A percentile compares a stretch with the other conserved stretches of the same genome.
phyloP scores from a whole-genome alignment of 495 filamentous ascomycete species.

The Penicillium silybi region DNA sequence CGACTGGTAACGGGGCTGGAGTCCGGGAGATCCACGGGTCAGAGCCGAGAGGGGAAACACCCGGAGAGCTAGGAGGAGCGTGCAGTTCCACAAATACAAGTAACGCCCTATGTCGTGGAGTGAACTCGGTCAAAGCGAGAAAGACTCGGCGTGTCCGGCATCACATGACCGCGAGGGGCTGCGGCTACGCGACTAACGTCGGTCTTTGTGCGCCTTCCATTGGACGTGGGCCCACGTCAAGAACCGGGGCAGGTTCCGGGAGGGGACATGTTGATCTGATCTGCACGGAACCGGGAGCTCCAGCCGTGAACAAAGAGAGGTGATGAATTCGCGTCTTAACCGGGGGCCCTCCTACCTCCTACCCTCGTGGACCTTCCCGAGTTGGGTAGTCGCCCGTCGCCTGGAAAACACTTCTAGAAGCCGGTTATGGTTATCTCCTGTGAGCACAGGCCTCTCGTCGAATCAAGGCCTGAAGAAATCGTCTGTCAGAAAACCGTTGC shows the following conservation, averaged over 20 bases:
- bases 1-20: too few species aligned
- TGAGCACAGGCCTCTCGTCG: neutral
- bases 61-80: neutral
- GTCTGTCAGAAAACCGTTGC: slow-evolving; percentile 12
- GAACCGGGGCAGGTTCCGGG: neutral
- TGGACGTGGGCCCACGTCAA: slow-evolving; percentile 3
- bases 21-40: slow-evolving; percentile 2
- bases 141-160: neutral
- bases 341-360: neutral
- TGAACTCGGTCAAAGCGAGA: neutral
- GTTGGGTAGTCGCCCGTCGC: too few species aligned
- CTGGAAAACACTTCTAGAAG: neutral
- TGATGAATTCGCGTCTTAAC: neutral
- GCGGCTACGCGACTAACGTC: slow-evolving; percentile 27
- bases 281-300: slow-evolving; percentile 28
- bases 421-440: neutral
- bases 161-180: slow-evolving; percentile 20
- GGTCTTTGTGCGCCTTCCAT: slow-evolving; percentile 2
- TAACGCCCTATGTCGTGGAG: too few species aligned
- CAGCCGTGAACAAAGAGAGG: slow-evolving; percentile 4
- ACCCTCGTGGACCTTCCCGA: neutral
- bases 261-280: slow-evolving; percentile 28
- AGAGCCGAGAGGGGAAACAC: neutral
- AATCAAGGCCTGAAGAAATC: slow-evolving; percentile 3
- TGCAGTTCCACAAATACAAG: too few species aligned